phyloP scores from a whole-genome alignment of 106 monocot genomes.

The Platanthera guangdongensis region DNA sequence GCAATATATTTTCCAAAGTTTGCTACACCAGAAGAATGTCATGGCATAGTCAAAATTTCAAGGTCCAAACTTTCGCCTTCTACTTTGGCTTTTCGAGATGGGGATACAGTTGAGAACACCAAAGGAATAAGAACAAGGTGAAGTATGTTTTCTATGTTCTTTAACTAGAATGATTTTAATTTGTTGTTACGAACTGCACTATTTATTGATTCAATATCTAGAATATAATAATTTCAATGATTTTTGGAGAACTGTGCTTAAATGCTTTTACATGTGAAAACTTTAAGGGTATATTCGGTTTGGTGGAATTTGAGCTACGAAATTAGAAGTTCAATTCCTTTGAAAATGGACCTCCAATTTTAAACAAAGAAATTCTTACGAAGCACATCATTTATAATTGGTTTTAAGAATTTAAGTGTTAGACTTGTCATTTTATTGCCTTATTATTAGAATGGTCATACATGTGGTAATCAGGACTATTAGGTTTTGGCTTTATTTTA shows the following conservation, averaged over 20 bases:
- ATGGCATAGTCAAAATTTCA: conserved; percentile 34
- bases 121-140: conserved; percentile 92
- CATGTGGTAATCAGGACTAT: too few species aligned
- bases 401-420: too few species aligned
- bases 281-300: background rate
- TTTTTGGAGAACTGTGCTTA: background rate
- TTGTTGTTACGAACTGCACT: background rate
- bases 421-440: too few species aligned
- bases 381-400: too few species aligned
- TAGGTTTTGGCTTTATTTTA: too few species aligned
- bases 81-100: conserved; percentile 61
- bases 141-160: background rate
- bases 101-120: conserved; percentile 75
- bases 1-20: conserved; percentile 88
- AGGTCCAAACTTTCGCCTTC: conserved; percentile 63
- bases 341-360: too few species aligned
- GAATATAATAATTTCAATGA: background rate
- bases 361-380: too few species aligned
- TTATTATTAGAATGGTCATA: too few species aligned
- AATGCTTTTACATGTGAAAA: background rate
- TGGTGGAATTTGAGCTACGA: too few species aligned
- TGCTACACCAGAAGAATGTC: conserved; percentile 67
- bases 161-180: background rate
- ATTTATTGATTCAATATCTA: background rate
- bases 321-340: too few species aligned